Evolutionary conservation across 352 stramenopile genomes (phyloP), one percentile per base, ranked within the genome.

Genomic region (Elongisporangium undulatum): DNA sequence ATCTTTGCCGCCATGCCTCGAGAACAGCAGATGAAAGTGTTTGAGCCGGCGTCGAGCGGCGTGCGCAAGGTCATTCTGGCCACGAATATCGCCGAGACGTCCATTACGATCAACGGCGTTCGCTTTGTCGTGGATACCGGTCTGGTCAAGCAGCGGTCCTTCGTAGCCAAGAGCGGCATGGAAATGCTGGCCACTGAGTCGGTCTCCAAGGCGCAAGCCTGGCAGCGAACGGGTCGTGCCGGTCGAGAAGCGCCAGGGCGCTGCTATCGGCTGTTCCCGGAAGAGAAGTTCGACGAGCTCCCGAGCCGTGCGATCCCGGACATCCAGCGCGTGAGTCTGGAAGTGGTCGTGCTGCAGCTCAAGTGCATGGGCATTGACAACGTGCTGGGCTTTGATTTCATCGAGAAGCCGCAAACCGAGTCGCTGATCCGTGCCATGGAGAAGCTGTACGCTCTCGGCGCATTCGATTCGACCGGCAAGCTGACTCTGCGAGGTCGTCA

Each of bases 41-140:
- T 99, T 67, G 83, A 97, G 55, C 83, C 81, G 7, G 81, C 88
- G 7, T 81, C 85, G 10, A 41, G 59, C 2, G 85, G 80, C 15
- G 76, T 92, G 24, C 87, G 96, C 59, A 98, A 98, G 64, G 89
- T 99, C 9, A 97, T 98, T 58, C 64, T 95, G 17, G 85, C 89
- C 21, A 98, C 95, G n/a, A 98, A 98, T 75, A 98, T 98, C 71
- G 94, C 94, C 39, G 93, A 98, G 72, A 98, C 96, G 48, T 99
- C 94, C 21, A 98, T 99, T 61, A 99, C 98, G 8, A 99, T 99
- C 68, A 97, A 97, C 24, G 97, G 98, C 58, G 95, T 99, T 21
- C 80, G 82, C 17, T 95, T 79, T 50, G 86, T 96, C 15, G 75
- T 96, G 21, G 86, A 95, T 58, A 94, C 83, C n/a, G 86, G 87